These are phyloP conservation scores for Xylaria sp. DNA, from an alignment of 2,329 filamentous ascomycete species.

Conservation along the genomic window DNA sequence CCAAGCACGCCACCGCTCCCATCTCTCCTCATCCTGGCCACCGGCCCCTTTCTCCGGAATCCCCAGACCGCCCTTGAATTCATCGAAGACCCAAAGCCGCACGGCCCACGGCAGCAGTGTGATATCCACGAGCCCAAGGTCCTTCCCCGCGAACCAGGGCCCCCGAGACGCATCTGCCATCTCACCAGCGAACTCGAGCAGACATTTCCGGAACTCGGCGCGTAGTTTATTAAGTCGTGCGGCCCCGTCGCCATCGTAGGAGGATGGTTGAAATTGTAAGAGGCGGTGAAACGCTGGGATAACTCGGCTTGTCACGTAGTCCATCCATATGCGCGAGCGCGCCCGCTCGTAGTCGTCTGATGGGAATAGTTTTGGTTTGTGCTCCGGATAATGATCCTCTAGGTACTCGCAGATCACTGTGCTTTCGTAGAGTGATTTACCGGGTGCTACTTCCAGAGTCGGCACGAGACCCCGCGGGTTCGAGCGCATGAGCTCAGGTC, in stretches of 20 bases:
- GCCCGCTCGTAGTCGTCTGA: slow-evolving; percentile 61
- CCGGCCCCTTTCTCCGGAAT: slow-evolving; percentile 59
- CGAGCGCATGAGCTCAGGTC: slow-evolving; percentile 60
- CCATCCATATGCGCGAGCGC: slow-evolving; percentile 64
- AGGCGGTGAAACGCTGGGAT: slow-evolving; percentile 64
- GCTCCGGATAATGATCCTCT: slow-evolving; percentile 64
- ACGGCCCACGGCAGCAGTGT: slow-evolving; percentile 65
- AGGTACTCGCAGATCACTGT: slow-evolving; percentile 68
- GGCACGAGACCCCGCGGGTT: slow-evolving; percentile 70
- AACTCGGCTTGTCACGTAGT: slow-evolving; percentile 65
- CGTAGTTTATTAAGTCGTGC: slow-evolving; percentile 51
- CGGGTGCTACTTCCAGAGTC: slow-evolving; percentile 53
- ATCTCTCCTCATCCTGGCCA: slow-evolving; percentile 59
- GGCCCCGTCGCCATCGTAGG: slow-evolving; percentile 34
- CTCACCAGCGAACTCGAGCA: slow-evolving; percentile 62
- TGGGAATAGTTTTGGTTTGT: slow-evolving; percentile 52
- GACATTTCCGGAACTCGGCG: slow-evolving; percentile 58
- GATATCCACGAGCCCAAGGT: slow-evolving; percentile 63
- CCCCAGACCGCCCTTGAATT: slow-evolving; percentile 65
- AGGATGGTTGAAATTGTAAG: slow-evolving; percentile 43
- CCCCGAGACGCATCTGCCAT: slow-evolving; percentile 59
- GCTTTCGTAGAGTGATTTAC: slow-evolving; percentile 65
- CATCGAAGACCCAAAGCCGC: slow-evolving; percentile 67
- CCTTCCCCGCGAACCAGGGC: slow-evolving; percentile 63
- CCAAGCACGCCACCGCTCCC: slow-evolving; percentile 64